These are phyloP conservation scores for Vickermania ingenoplastis DNA, from an alignment of 208 protist species.

Conservation along the genomic window DNA sequence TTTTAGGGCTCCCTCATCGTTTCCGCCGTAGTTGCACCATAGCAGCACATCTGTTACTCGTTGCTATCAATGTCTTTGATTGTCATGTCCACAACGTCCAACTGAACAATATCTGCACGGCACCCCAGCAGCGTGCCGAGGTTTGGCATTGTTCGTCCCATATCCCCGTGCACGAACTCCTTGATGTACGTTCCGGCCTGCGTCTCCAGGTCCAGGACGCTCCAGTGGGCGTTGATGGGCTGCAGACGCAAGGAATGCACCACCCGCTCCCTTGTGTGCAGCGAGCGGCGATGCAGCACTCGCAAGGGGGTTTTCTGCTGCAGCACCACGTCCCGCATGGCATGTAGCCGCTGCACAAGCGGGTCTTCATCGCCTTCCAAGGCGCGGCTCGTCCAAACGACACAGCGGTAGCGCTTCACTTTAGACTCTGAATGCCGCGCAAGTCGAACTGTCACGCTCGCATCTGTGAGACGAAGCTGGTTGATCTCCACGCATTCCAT, in stretches of 20 bases:
- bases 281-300: conserved; percentile 92
- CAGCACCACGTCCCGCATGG: conserved; percentile 43
- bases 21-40: too few relatives aligned
- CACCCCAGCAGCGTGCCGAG: conserved; percentile 73
- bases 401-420: conserved; percentile 83
- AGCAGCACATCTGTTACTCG: too few relatives aligned
- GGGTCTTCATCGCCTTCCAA: conserved; percentile 29
- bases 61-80: conserved; percentile 58
- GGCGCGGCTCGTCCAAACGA: conserved; percentile 69
- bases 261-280: conserved; percentile 56
- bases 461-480: conserved; percentile 44
- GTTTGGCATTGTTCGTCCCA: conserved; percentile 88
- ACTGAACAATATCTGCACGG: conserved; percentile 88
- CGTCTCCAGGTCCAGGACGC: conserved; percentile 86
- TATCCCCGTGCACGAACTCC: conserved; percentile 97
- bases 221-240: conserved; percentile 82
- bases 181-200: conserved; percentile 97
- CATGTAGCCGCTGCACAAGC: conserved; percentile 28
- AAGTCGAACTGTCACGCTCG: conserved; percentile 61
- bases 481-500: conserved; percentile 59
- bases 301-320: conserved; percentile 89
- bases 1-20: too few relatives aligned
- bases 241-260: conserved; percentile 77
- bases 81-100: conserved; percentile 92
- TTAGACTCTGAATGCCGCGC: conserved; percentile 84